Base-by-base conservation (phyloP, 352 stramenopile genomes). In the Phytopythium chamaehyphon region DNA sequence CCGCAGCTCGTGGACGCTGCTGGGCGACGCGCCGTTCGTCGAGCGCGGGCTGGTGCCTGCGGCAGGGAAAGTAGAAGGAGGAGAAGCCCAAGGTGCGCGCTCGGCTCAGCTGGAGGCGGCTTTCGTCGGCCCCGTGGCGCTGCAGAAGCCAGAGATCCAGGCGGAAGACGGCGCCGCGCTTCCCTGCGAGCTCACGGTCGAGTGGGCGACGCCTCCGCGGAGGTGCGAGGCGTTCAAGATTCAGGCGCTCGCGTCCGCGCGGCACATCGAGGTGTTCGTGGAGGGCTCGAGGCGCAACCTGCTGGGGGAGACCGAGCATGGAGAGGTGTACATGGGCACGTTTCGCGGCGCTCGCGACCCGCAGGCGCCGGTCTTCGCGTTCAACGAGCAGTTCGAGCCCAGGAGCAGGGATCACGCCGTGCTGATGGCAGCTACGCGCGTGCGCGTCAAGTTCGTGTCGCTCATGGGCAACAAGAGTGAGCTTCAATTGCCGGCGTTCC, bases 381-480 rank as follows among this genome's bases (percentile, higher is more conserved):
- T 90, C 46, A 55, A 59, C 9, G 54, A 83, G 54, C 36, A 62
- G 21, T 87, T 88, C 38, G 52, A 66, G 37, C 71, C 84, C 45
- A 63, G 45, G n/a, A 57, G 69, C 11, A 44, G 40, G 14, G 63
- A 85, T 51, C 69, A 71, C 38, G 61, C 76, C 26, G 64, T 89
- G n/a, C 70, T 92, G 45, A 79, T 85, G 47, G 66, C 60, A 44
- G 58, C 78, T 33, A 61, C 76, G 15, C 57, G 26, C 11, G 42
- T 92, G 18, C 69, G 68, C 14, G 52, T 90, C 61, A 88, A 88
- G 53, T 92, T 92, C 47, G 74, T 90, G 42, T 90, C 78, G 2
- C 59, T 92, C 6, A 73, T 66, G 2, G 76, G 72, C 0, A 66
- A 88, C 39, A 92, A 92, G 40, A 62, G 23, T 35, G 49, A 46